Evolutionary conservation across 2,329 filamentous ascomycete species (phyloP), one percentile per base, ranked within the genome.

Genomic region (Colletotrichum sp.): DNA sequence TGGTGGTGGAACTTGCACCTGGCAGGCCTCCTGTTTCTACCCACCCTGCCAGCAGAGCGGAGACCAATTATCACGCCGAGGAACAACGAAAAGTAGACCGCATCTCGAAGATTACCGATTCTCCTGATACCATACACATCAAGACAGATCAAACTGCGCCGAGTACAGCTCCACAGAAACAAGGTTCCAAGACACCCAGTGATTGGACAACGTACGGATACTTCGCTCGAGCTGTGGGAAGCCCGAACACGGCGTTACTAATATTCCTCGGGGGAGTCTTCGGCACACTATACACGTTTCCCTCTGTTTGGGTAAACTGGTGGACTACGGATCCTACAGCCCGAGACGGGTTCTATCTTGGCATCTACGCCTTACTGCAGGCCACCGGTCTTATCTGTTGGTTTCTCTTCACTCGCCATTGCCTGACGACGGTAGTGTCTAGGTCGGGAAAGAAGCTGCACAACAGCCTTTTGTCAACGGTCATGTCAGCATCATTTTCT

Each of bases 251-350:
- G 15, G 49, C 12, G 63, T 81, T 1, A 57, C 79, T 3, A 78
- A 75, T 16, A 30, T 81, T 9, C n/a, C 79, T 2, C 78, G 73
- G 1, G 0, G 21, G 13, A 21, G 5, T 59, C 1, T 24, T 28
- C 8, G 84, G 80, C 0, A 82, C 82, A 10, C 80, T 79, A 13
- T 75, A 72, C 6, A 83, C 79, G 49, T 79, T 84, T 3, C 80
- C 83, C 0, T 82, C 77, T 3, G 70, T 88, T 6, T 88, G 87
- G 86, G 72, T 88, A 3, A 85, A 82, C 10, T 88, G 82, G 71
- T 87, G 86, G 83, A 81, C 86, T 2, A 79, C 82, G 4, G 82
- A 85, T 55, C 69, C 78, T 2, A 80, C 81, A 24, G 81, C 16
- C 36, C 39, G 64, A 24, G 34, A 49, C 26, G 15, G 77, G 3